These are phyloP conservation scores for Lachnellula subtilissima DNA, from an alignment of 2,329 filamentous ascomycete genomes.

Conservation along the genomic window DNA sequence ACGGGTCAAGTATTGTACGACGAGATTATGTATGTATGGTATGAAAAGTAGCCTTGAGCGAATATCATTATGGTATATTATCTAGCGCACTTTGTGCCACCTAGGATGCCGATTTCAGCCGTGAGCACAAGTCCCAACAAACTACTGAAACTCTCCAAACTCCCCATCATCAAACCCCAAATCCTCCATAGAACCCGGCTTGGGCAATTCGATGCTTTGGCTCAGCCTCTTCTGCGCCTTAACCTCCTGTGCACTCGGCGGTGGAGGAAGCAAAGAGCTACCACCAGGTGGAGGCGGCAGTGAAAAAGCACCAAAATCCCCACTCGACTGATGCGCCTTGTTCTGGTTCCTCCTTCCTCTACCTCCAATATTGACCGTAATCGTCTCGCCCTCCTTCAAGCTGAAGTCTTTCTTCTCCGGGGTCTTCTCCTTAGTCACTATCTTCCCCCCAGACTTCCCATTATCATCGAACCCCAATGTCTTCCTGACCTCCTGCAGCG, in stretches of 20 bases:
- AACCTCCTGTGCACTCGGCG: conserved; percentile 58
- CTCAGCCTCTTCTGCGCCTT: conserved; percentile 54
- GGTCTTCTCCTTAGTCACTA: conserved; percentile 31
- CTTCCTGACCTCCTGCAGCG: conserved; percentile 72
- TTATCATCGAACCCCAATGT: conserved; percentile 56
- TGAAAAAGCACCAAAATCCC: conserved; percentile 48
- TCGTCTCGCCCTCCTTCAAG: conserved; percentile 84
- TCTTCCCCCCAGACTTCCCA: conserved; percentile 27
- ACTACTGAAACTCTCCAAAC: conserved; percentile 69
- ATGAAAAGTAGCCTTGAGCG: neutral
- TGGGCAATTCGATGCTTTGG: conserved; percentile 45
- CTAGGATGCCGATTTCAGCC: neutral
- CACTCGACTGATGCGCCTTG: conserved; percentile 23
- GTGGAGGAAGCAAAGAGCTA: conserved; percentile 53
- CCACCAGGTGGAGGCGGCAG: conserved; percentile 58
- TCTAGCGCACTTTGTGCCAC: no score
- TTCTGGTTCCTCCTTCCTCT: conserved; percentile 32
- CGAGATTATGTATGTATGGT: neutral
- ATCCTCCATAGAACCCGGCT: conserved; percentile 45
- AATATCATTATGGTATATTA: neutral
- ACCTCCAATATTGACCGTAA: conserved; percentile 71
- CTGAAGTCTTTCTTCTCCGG: conserved; percentile 70
- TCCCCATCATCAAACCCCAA: conserved; percentile 83
- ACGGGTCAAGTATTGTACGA: neutral
- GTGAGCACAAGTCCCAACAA: neutral